Base-by-base conservation (phyloP, 768 basidiomycete species). In the Leccinum incarnatum region DNA sequence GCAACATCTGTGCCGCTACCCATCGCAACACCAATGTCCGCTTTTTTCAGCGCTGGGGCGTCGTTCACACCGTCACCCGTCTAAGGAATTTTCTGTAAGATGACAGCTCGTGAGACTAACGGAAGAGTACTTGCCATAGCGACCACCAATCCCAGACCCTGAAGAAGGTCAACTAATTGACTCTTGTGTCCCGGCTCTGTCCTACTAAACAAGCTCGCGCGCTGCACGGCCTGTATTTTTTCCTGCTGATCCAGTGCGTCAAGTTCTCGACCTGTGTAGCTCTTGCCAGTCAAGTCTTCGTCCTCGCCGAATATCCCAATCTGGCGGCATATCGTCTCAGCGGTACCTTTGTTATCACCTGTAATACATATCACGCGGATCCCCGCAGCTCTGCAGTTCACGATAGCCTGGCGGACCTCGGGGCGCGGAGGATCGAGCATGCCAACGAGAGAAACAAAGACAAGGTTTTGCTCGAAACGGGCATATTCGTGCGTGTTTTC, bases 31-130 rank as follows among this genome's bases (percentile, higher is more conserved):
- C 96, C 96, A 67, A 99, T 99, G 67, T 96, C 94, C 12, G 96
- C 97, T 76, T 90, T 95, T 73, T 96, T 95, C 67, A 99, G 76
- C 0, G 96, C 97, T 34, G 95, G 95, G 2, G 97, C 96, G 68
- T 99, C 96, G 65, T 99, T 99, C 57, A 99, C 97, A 66, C 96
- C 96, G 69, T 98, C 96, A 58, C 94, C 95, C 56, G 93, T 95
- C 92, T 93, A 62, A 32, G 51, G 7, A 1, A 49, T 30, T 36
- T n/a, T 25, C n/a, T 47, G 61, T 67, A 53, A 68, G 52, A 42
- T 19, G 19, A 53, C 15, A 30, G 27, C 30, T 55, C 47, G 25
- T 58, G 25, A 34, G 70, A 30, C 53, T 71, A 36, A 25, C 9
- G 42, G 15, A 7, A 37, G 21, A 60, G 1, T 45, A 25, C 81